A percentile compares a stretch with the other conserved stretches of the same genome.
Evolutionary conservation across 257 asterid genomes (phyloP).

Genomic region (Lantana camara): DNA sequence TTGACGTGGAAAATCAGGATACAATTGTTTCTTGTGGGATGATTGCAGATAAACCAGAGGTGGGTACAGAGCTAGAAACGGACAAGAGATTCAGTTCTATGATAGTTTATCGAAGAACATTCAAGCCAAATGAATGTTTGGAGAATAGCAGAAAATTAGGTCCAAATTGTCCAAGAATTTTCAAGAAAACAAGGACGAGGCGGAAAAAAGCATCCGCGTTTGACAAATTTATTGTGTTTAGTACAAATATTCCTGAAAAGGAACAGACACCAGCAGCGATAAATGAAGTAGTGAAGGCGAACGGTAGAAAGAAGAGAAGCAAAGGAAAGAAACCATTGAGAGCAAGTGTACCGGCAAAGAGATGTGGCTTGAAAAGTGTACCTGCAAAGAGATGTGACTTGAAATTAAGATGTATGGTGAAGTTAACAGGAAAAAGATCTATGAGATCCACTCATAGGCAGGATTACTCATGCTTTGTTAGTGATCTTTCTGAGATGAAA

Average conservation of each 20-base stretch:
- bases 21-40: background rate
- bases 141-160: conserved; percentile 38
- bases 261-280: conserved; percentile 15
- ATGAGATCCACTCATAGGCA: conserved; percentile 5
- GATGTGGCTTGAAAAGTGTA: conserved; percentile 19
- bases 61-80: background rate
- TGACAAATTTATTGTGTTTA: background rate
- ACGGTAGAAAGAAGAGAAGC: conserved; percentile 4
- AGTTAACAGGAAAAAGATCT: conserved; percentile 31
- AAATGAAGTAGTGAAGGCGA: conserved; percentile 16
- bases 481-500: background rate
- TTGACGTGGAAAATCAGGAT: conserved; percentile 15
- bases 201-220: conserved; percentile 15
- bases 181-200: conserved; percentile 31
- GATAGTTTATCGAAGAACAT: conserved; percentile 27
- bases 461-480: conserved; percentile 3
- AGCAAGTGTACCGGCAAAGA: background rate
- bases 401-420: conserved; percentile 22
- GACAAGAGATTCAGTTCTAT: background rate
- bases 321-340: background rate
- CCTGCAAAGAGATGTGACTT: conserved; percentile 12
- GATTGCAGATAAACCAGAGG: background rate
- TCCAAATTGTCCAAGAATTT: conserved; percentile 28
- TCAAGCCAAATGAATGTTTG: conserved; percentile 26
- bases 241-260: conserved; percentile 1